A percentile compares a stretch with the other conserved stretches of the same genome.
These are phyloP conservation scores for Auriscalpium orientale DNA, from an alignment of 768 basidiomycete genomes.

Conservation along the genomic window DNA sequence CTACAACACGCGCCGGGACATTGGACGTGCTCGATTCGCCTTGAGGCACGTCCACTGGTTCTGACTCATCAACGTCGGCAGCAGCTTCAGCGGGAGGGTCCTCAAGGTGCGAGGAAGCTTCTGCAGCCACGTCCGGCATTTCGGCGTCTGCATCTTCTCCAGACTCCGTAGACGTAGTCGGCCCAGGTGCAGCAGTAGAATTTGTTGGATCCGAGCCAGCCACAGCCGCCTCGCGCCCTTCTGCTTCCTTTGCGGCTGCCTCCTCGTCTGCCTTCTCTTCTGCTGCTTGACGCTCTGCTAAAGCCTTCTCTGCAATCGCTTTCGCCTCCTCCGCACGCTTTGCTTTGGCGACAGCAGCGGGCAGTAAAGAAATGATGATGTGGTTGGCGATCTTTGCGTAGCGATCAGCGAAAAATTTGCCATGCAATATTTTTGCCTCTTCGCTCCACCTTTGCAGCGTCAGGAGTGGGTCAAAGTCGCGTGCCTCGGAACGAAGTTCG, in stretches of 20 bases:
- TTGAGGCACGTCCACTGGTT: neutral
- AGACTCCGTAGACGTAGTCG: neutral
- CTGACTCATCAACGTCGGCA: slow-evolving; percentile 1
- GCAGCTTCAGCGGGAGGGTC: slow-evolving; percentile 5
- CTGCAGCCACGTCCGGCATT: slow-evolving; percentile 36
- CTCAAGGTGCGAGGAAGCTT: neutral
- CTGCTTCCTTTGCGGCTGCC: slow-evolving; percentile 24
- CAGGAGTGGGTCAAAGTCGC: slow-evolving; percentile 69
- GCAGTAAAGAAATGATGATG: slow-evolving; percentile 65
- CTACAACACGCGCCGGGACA: slow-evolving; percentile 63
- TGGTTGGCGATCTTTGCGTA: slow-evolving; percentile 63
- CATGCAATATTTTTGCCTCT: slow-evolving; percentile 76
- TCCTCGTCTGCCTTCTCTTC: slow-evolving; percentile 28
- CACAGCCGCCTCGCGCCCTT: slow-evolving; percentile 23
- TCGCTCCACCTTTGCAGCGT: slow-evolving; percentile 87
- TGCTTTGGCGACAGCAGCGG: slow-evolving; percentile 64
- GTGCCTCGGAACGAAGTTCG: slow-evolving; percentile 37
- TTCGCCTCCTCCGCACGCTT: slow-evolving; percentile 34
- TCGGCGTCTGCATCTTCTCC: slow-evolving; percentile 39
- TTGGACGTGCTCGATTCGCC: slow-evolving; percentile 27
- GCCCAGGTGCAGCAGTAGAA: slow-evolving; percentile 13
- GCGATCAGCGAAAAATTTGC: slow-evolving; percentile 64
- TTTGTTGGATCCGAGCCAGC: slow-evolving; percentile 8
- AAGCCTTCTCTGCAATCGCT: slow-evolving; percentile 48
- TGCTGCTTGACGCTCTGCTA: slow-evolving; percentile 30